These are phyloP conservation scores for Juglanconis oblonga DNA, from an alignment of 2,329 filamentous ascomycete genomes.

Conservation along the genomic window DNA sequence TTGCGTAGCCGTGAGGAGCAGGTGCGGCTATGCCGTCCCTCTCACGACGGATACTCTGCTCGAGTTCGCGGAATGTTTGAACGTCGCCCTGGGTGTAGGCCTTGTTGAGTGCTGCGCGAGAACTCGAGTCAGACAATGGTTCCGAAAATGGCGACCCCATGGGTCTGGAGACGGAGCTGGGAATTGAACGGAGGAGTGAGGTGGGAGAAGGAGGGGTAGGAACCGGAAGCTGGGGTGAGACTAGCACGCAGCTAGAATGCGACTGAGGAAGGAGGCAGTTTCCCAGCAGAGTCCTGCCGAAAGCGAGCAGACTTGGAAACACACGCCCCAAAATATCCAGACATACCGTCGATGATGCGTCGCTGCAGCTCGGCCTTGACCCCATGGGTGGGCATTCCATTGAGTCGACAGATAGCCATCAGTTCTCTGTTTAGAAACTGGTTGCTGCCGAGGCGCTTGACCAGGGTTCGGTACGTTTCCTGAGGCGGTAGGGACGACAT, in stretches of 20 bases:
- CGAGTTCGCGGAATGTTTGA: constrained; percentile 7
- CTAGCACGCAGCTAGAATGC: background rate
- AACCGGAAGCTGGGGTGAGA: background rate
- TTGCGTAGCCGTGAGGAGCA: background rate
- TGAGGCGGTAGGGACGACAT: constrained; percentile 25
- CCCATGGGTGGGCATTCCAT: constrained; percentile 74
- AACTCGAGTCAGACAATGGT: constrained; percentile 9
- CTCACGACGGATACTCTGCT: constrained; percentile 13
- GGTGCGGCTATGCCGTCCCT: constrained; percentile 3
- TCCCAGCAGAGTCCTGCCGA: background rate
- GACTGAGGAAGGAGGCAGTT: constrained; percentile 8
- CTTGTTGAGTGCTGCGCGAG: constrained; percentile 9
- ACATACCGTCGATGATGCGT: constrained; percentile 76
- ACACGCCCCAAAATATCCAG: background rate
- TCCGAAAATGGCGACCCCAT: background rate
- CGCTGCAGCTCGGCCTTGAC: constrained; percentile 80
- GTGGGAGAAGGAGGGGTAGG: background rate
- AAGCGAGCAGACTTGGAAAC: background rate
- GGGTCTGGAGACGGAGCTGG: background rate
- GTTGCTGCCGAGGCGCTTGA: constrained; percentile 35
- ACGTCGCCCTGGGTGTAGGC: constrained; percentile 11
- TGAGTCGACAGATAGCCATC: constrained; percentile 70
- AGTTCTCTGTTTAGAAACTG: constrained; percentile 61
- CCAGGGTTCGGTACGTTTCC: constrained; percentile 43
- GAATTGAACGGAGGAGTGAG: background rate